Base-by-base conservation (phyloP, 2,329 filamentous ascomycete genomes). In the Alternaria sp. region DNA sequence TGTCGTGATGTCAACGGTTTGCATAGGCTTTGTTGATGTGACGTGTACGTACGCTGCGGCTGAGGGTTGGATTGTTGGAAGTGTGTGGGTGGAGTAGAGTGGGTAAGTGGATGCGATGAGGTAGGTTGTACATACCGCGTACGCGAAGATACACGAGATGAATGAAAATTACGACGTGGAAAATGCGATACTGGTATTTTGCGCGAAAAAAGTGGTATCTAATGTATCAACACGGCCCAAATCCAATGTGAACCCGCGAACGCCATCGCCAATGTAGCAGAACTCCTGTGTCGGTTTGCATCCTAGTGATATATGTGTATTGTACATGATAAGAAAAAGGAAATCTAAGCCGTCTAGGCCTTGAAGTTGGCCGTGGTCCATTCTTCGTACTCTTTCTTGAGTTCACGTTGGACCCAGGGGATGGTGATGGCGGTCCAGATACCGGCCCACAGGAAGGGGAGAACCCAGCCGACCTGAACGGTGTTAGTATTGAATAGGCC, bases 401-500 rank as follows among this genome's bases (percentile, higher is more conserved):
- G 70, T 26, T 76, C 73, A 25, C 65, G 74, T 68, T 83, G 76
- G 17, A 84, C 83, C 75, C 83, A 86, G 26, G 72, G 74, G 49
- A 81, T 81, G 3, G 83, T 86, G n/a, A 79, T 71, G 51, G 76
- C 67, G 1, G 83, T 77, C 83, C 83, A 85, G 8, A 84, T 57
- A 21, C 78, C 83, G 1, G 82, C 84, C 83, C 83, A 86, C 11
- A 83, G 69, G 74, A 85, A 86, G 12, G 84, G 84, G 5, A 82
- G 71, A 6, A 80, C 75, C 84, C 84, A 86, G 21, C 84, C 84
- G 50, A 81, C 73, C 80, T 82, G 54, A 19, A 32, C 17, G 12
- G 23, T 32, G 54, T 74, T 71, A 73, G 67, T 26, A 28, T 57
- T 30, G 40, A 19, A 26, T 40, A 1, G 12, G 2, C 32, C 11